Evolutionary conservation across 2,329 filamentous ascomycete species (phyloP).

Genomic region (Colletotrichum lentis): DNA sequence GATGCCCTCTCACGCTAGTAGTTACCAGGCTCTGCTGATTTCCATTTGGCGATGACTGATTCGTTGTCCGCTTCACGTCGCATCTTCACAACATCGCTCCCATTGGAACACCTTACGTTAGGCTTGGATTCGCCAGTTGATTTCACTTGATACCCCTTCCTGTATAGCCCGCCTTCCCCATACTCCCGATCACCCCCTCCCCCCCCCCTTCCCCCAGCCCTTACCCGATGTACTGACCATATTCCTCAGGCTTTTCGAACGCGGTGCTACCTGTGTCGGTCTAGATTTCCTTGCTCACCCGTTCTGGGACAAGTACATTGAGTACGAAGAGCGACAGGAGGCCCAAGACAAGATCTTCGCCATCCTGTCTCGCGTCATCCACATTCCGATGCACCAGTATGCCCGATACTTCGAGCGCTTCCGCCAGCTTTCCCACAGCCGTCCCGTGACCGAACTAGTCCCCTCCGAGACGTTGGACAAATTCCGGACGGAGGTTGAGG

Average conservation of each 20-base stretch:
- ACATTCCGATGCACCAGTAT: conserved; percentile 95
- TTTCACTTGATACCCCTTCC: conserved; percentile 60
- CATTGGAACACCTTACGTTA: conserved; percentile 54
- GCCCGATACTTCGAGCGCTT: conserved; percentile 94
- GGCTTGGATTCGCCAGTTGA: conserved; percentile 61
- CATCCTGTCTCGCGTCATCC: conserved; percentile 82
- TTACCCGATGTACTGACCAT: conserved; percentile 43
- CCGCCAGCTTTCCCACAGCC: conserved; percentile 75
- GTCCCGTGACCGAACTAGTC: conserved; percentile 77
- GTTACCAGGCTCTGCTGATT: conserved; percentile 67
- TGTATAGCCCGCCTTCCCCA: conserved; percentile 68
- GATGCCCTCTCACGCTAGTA: conserved; percentile 70
- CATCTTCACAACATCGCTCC: conserved; percentile 44
- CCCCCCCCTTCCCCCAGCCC: conserved; percentile 39
- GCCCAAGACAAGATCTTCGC: conserved; percentile 84
- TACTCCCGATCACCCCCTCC: conserved; percentile 43
- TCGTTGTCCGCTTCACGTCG: conserved; percentile 54
- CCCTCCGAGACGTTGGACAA: conserved; percentile 72
- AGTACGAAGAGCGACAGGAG: conserved; percentile 92
- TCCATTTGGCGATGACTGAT: conserved; percentile 50
- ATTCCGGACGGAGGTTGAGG: conserved; percentile 76
- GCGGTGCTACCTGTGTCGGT: conserved; percentile 83
- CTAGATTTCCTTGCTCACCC: conserved; percentile 93
- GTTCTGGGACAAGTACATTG: conserved; percentile 99
- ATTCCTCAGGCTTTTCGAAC: conserved; percentile 83